Evolutionary conservation across 148 eudicot species (phyloP), one percentile per base, ranked within the genome.

Genomic region (Camellia granthamiana): DNA sequence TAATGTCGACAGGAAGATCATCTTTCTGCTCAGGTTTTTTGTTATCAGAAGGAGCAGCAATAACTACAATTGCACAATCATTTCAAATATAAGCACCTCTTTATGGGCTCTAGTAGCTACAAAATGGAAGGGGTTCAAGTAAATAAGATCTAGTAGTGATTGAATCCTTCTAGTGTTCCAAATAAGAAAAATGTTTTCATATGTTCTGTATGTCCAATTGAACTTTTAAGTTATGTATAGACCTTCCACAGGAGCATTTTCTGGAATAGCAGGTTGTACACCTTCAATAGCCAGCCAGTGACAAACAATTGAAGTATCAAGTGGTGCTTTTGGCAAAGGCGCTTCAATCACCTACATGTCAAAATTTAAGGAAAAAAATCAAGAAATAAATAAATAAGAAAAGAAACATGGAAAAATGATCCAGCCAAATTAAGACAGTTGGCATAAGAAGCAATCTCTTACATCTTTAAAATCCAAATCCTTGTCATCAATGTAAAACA

Each of bases 271-370:
- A 79, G 93, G 96, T 82, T 92, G 96, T 81, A 92, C 90, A 47
- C 93, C 96, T 83, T 92, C 93, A 54, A 92, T 88, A 79, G 96
- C 96, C 69, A 92, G 80, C 96, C 96, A 92, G 72, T 92, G 96
- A 79, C 93, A 90, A 83, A 81, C 82, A 54, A 92, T 80, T 60
- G 93, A 89, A 75, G 92, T 86, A 87, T 92, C 96, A 64, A 90
- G 90, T 79, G 96, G 96, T 71, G 91, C 93, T 85, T 88, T 92
- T 55, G 96, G 93, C 72, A 92, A 80, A 81, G 93, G 96, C 78
- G 96, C 92, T 88, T 92, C 96, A 86, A 92, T 90, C 47, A 92
- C 89, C 96, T 92, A 81, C 23, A 74, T 12, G 16, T 44, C 38
- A 75, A 4, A 77, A 15, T 15, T 18, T 44, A 4, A 11, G 43